These are phyloP conservation scores for Phytophthora capsici DNA, from an alignment of 352 stramenopile species.

Conservation along the genomic window DNA sequence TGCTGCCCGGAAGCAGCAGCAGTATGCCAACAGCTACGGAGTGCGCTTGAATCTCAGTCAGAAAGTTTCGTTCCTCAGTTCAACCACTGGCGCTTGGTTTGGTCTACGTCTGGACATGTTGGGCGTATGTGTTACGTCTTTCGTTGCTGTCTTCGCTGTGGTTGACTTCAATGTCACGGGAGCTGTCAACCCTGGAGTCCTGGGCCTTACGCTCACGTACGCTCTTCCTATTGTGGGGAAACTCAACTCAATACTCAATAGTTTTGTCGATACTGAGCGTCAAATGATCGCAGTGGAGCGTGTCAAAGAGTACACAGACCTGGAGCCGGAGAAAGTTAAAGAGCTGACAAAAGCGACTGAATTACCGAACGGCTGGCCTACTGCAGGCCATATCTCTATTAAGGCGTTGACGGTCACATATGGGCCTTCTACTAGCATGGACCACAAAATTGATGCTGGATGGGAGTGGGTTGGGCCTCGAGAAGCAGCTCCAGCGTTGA, in stretches of 20 bases:
- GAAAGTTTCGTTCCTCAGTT: conserved; percentile 75
- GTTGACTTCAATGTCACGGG: conserved; percentile 63
- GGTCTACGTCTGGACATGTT: conserved; percentile 85
- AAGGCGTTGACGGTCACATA: conserved; percentile 56
- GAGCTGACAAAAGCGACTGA: conserved; percentile 10
- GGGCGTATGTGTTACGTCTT: conserved; percentile 81
- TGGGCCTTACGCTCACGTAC: conserved; percentile 93
- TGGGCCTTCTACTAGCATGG: background rate
- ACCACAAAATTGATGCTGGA: conserved; percentile 22
- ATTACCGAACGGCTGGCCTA: conserved; percentile 41
- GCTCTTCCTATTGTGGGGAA: conserved; percentile 89
- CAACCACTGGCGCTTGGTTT: conserved; percentile 84
- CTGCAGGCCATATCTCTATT: conserved; percentile 58
- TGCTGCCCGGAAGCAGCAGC: conserved; percentile 48
- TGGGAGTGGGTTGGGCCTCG: conserved; percentile 29
- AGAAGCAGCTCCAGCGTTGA: conserved; percentile 44
- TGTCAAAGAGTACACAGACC: conserved; percentile 79
- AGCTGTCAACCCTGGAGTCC: conserved; percentile 66
- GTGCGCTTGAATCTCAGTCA: conserved; percentile 69
- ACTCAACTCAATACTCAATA: conserved; percentile 85
- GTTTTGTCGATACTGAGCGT: conserved; percentile 90
- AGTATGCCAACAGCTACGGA: conserved; percentile 55
- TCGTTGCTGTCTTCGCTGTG: conserved; percentile 83
- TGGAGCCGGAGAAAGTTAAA: conserved; percentile 54
- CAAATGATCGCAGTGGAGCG: conserved; percentile 93